Conservation (phyloP, 352 stramenopile genomes). For the Globisporangium viniferum region DNA sequence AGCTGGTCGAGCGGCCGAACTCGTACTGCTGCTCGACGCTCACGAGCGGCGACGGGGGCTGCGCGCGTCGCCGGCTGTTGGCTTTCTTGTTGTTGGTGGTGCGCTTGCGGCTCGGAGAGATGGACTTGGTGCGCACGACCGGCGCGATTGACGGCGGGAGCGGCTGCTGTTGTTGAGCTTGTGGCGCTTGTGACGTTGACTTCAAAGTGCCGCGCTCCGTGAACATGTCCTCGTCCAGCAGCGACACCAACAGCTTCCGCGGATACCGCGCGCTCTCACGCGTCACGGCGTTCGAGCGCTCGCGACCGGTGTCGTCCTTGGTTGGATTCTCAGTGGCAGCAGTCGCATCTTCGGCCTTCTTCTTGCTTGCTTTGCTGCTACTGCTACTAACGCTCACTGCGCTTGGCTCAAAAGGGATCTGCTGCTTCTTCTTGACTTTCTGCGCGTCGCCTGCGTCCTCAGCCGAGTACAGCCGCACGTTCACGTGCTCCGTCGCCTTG, state of each 20-base stretch:
- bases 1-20: constrained; percentile 15
- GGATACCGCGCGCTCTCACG: constrained; percentile 13
- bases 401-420: neutral
- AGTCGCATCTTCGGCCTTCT: constrained; percentile 21
- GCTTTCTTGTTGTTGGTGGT: constrained; percentile 27
- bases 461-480: constrained; percentile 21
- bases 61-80: constrained; percentile 3
- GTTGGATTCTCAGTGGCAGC: constrained; percentile 9
- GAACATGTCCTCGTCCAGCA: constrained; percentile 28
- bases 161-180: neutral
- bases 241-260: constrained; percentile 22
- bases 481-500: constrained; percentile 1
- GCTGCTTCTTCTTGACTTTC: neutral
- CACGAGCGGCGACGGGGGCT: neutral
- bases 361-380: constrained; percentile 10
- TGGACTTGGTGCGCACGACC: constrained; percentile 20
- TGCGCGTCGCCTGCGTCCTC: constrained; percentile 15
- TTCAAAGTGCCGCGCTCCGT: constrained; percentile 3
- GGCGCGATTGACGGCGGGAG: constrained; percentile 4
- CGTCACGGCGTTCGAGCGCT: constrained; percentile 11
- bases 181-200: neutral
- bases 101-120: constrained; percentile 6
- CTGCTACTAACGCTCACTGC: neutral
- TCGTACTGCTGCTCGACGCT: constrained; percentile 22
- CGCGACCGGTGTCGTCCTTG: constrained; percentile 6